A percentile compares a stretch with the other conserved stretches of the same genome.
Evolutionary conservation across 2,329 filamentous ascomycete species (phyloP).

Genomic region (Colletotrichum costaricense): DNA sequence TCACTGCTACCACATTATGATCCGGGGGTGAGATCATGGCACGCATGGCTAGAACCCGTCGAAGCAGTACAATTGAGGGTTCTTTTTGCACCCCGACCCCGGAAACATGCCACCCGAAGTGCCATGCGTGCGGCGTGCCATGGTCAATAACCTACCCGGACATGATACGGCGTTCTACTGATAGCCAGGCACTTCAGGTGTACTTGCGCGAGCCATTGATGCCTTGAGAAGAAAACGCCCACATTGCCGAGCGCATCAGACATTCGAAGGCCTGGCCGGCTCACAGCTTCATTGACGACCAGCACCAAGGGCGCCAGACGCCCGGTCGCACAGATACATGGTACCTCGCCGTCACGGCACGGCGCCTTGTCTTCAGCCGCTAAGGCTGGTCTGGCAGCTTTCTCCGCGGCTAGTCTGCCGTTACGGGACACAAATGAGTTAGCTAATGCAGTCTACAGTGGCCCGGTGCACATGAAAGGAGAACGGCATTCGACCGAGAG

Average conservation of each 20-base stretch:
- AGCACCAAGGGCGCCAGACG: too few species aligned
- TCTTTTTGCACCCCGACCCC: not conserved
- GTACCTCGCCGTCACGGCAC: too few species aligned
- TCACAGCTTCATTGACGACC: not conserved
- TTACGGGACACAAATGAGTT: not conserved
- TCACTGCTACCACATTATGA: slow-evolving; percentile 28
- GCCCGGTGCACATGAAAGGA: not conserved
- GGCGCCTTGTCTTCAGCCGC: not conserved
- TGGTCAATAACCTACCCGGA: not conserved
- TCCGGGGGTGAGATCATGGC: slow-evolving; percentile 23
- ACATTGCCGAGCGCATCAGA: not conserved
- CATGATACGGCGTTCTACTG: not conserved
- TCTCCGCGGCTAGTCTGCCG: not conserved
- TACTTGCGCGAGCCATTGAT: not conserved
- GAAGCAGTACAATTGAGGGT: not conserved
- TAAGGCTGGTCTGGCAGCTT: not conserved
- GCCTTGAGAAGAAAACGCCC: not conserved
- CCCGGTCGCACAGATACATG: too few species aligned
- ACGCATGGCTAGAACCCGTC: not conserved
- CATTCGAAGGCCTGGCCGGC: not conserved
- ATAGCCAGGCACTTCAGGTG: not conserved
- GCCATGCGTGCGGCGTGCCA: not conserved
- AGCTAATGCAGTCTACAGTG: slow-evolving; percentile 1
- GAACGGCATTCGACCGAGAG: not conserved
- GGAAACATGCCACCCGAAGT: not conserved